Evolutionary conservation across 257 asterid genomes (phyloP).

Genomic region (Jasminum sambac): DNA sequence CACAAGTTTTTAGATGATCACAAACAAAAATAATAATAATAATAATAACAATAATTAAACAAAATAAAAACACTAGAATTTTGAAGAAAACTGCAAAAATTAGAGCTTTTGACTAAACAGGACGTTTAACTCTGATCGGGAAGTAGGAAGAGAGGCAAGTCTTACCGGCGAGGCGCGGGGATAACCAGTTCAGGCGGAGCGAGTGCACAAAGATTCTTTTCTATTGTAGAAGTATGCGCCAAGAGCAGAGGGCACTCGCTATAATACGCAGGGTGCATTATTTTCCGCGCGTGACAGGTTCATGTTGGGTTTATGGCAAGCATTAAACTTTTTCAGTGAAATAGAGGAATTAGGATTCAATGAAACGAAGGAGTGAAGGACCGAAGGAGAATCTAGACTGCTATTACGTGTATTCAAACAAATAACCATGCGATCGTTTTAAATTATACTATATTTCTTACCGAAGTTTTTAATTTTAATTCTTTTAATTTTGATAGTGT

Average conservation of each 20-base stretch:
- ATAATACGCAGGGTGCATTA: neutral
- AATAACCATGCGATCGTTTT: too few species aligned
- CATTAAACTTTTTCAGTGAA: neutral
- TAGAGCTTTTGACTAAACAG: neutral
- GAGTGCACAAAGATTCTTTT: neutral
- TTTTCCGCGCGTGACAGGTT: neutral
- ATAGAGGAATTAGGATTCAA: neutral
- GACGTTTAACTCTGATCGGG: neutral
- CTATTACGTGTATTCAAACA: too few species aligned
- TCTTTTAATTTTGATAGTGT: too few species aligned
- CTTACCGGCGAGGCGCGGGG: slow-evolving; percentile 20
- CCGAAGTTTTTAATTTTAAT: too few species aligned
- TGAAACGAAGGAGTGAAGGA: neutral
- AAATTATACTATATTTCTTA: too few species aligned
- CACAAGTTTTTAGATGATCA: slow-evolving; percentile 15
- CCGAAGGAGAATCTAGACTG: too few species aligned
- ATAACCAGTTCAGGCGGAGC: neutral
- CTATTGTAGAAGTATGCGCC: neutral
- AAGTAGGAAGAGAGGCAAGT: neutral
- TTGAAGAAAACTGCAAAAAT: neutral
- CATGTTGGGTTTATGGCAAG: neutral
- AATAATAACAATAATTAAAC: too few species aligned
- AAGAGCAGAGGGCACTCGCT: neutral
- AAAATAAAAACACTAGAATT: neutral
- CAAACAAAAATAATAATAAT: neutral